Evolutionary conservation across 2,329 filamentous ascomycete species (phyloP), one percentile per base, ranked within the genome.

Genomic region (Metarhizium anisopliae): DNA sequence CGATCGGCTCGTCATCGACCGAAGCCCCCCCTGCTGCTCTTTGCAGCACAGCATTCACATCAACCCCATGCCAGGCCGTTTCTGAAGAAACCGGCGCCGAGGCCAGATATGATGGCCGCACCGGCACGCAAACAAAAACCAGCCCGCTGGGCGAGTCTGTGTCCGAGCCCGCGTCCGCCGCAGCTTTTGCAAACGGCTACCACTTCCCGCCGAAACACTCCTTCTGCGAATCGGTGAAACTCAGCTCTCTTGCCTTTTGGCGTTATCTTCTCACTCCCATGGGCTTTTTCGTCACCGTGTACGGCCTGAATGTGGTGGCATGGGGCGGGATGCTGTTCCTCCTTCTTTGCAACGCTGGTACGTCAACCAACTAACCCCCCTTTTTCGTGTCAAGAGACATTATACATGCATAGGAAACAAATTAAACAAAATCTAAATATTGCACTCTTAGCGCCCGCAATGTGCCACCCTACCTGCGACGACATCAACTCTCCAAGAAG

Each of bases 271-370:
- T 81, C 42, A 95, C 89, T 0, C 87, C 87, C 0, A 70, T 88
- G 55, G 90, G 90, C 3, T 90, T 94, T 67, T 74, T 89, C 55
- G 81, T 93, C 47, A 87, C 85, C 2, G 68, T 95, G 6, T 95
- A 95, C 69, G 84, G 86, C 13, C 78, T 94, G 56, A 92, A 93
- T 60, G 81, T 95, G 18, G 82, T 95, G 8, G 91, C 88, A 0
- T 95, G 90, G 90, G 90, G 90, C 53, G 90, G 87, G 56, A 95
- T 95, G 90, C 78, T 95, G 36, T 95, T 95, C 71, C 75, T 95
- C 18, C 76, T 96, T 2, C 82, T 95, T 29, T 87, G 85, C 74
- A 89, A 90, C 63, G 89, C 80, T n/a, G 54, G 64, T 66, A 57
- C 25, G 25, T 25, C 3, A 4, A 25, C 25, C 25, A 4, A 25